Conservation (phyloP, 129 eudicot species). For the Oenanthe sinensis region DNA sequence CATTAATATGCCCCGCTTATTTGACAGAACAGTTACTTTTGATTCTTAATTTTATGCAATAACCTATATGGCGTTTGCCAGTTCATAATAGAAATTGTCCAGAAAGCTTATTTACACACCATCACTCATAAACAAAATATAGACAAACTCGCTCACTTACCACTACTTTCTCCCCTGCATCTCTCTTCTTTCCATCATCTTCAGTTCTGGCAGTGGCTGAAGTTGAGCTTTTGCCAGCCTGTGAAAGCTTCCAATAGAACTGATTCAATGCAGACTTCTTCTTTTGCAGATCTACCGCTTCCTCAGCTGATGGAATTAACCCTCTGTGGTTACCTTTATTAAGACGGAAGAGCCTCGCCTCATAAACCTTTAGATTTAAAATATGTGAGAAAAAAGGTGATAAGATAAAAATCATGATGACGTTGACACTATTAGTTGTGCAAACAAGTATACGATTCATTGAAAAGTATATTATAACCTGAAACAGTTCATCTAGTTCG, state of each 20-base stretch:
- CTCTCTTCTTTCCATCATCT: constrained; percentile 68
- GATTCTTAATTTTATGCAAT: background rate
- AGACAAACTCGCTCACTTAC: constrained; percentile 24
- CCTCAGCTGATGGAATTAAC: constrained; percentile 66
- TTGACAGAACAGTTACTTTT: background rate
- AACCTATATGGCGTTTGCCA: background rate
- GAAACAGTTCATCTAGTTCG: constrained; percentile 78
- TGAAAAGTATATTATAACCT: constrained; percentile 35
- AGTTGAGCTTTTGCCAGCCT: constrained; percentile 40
- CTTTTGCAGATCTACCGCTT: constrained; percentile 69
- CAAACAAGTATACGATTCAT: background rate
- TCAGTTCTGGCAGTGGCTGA: constrained; percentile 29
- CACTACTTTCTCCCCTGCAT: constrained; percentile 52
- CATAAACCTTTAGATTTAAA: constrained; percentile 52
- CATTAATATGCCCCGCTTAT: background rate
- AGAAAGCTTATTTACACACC: background rate
- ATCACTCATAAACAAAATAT: background rate
- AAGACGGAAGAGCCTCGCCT: constrained; percentile 86
- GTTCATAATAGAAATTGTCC: background rate
- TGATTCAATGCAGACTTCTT: constrained; percentile 57
- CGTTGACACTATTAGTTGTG: background rate
- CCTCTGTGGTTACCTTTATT: constrained; percentile 59
- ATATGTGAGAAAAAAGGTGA: background rate
- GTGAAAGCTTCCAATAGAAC: constrained; percentile 61
- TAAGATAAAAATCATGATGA: background rate